phyloP scores from a whole-genome alignment of 306 rosid species.

The Lathyrus sativus region DNA sequence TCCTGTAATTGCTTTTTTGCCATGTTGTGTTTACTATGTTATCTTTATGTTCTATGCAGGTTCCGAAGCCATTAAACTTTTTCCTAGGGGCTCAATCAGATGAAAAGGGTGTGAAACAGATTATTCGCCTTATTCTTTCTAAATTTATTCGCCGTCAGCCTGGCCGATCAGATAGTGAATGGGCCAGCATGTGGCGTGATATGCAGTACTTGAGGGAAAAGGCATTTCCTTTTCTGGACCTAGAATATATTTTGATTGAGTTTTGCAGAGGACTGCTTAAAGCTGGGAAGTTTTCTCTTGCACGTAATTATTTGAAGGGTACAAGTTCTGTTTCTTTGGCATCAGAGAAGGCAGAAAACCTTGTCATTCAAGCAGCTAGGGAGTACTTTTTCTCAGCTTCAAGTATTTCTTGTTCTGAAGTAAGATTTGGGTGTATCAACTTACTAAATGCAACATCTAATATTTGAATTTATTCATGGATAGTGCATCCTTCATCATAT shows the following conservation, averaged over 20 bases:
- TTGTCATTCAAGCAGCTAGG: conserved; percentile 97
- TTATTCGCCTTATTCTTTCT: conserved; percentile 93
- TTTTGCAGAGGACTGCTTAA: conserved; percentile 94
- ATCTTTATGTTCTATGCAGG: conserved; percentile 52
- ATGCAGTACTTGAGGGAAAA: conserved; percentile 87
- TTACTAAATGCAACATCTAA: conserved; percentile 27
- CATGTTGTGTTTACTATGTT: conserved; percentile 31
- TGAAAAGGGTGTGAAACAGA: conserved; percentile 91
- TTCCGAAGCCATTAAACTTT: conserved; percentile 88
- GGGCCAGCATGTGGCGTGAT: conserved; percentile 99
- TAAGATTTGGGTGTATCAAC: conserved; percentile 53
- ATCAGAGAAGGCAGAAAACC: conserved; percentile 91
- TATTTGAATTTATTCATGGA: conserved; percentile 10
- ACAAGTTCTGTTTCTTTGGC: conserved; percentile 90
- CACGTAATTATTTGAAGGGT: conserved; percentile 91
- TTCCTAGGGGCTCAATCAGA: conserved; percentile 74
- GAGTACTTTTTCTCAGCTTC: conserved; percentile 97
- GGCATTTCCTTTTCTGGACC: conserved; percentile 86
- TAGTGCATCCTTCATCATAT: conserved; percentile 27
- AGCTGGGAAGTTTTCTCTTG: conserved; percentile 98
- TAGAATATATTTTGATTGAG: conserved; percentile 85
- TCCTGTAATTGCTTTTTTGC: conserved; percentile 34
- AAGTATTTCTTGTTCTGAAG: conserved; percentile 90
- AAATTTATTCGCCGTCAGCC: conserved; percentile 92
- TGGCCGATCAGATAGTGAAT: conserved; percentile 85